phyloP scores from a whole-genome alignment of 192 early-diverging fungal genomes.

The Backusella morwellensis region DNA sequence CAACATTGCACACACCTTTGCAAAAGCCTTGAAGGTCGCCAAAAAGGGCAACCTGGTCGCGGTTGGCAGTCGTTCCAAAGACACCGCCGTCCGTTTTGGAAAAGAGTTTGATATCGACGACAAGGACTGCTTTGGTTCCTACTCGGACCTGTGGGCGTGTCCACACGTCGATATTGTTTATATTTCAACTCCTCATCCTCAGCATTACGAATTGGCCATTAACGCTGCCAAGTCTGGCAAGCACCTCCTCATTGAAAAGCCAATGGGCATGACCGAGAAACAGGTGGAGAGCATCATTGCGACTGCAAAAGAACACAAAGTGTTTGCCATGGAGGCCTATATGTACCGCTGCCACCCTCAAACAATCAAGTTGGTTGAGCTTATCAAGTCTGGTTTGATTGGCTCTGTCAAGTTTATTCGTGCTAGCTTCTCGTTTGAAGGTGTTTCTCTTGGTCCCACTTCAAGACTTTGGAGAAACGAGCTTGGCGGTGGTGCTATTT shows the following conservation, averaged over 20 bases:
- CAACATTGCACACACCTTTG: conserved; percentile 39
- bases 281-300: conserved; percentile 29
- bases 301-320: conserved; percentile 14
- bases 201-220: conserved; percentile 56
- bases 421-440: conserved; percentile 33
- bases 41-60: conserved; percentile 23
- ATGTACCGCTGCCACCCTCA: conserved; percentile 42
- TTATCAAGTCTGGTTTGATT: conserved; percentile 20
- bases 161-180: conserved; percentile 60
- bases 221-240: conserved; percentile 54
- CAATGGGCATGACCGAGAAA: conserved; percentile 32
- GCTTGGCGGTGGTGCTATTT: conserved; percentile 31
- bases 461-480: conserved; percentile 35
- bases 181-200: conserved; percentile 64
- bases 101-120: conserved; percentile 5
- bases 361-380: conserved; percentile 18
- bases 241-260: conserved; percentile 51
- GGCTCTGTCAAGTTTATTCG: conserved; percentile 30
- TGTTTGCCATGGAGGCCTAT: conserved; percentile 38
- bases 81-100: conserved; percentile 23
- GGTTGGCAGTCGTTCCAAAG: conserved; percentile 26
- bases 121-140: conserved; percentile 32
- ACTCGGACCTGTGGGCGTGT: conserved; percentile 49
- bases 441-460: conserved; percentile 8
- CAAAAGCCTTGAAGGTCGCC: conserved; percentile 18